A percentile compares a stretch with the other conserved stretches of the same genome.
phyloP scores from a whole-genome alignment of 2,329 filamentous ascomycete genomes.

The Penicillium sp. region DNA sequence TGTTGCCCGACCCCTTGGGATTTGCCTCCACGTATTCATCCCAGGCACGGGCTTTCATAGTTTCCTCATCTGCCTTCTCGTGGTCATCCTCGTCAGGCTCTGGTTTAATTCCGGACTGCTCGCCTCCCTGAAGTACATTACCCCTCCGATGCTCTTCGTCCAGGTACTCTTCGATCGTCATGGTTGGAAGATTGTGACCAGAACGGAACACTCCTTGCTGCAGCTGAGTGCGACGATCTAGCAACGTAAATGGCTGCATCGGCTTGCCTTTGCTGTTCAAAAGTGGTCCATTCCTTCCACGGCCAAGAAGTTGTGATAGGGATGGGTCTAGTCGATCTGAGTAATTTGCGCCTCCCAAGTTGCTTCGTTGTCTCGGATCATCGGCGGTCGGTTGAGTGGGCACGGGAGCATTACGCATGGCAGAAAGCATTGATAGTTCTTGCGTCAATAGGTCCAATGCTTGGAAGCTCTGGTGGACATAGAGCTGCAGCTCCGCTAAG shows the following conservation, averaged over 20 bases:
- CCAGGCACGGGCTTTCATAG: constrained; percentile 91
- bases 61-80: constrained; percentile 85
- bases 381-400: constrained; percentile 39
- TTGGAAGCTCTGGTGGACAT: constrained; percentile 79
- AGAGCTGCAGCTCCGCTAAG: constrained; percentile 73
- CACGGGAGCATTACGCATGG: constrained; percentile 61
- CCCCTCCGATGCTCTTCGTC: constrained; percentile 85
- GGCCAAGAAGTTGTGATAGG: constrained; percentile 54
- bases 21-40: constrained; percentile 93
- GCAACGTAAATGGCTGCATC: constrained; percentile 84
- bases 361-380: constrained; percentile 50
- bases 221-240: constrained; percentile 75
- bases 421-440: constrained; percentile 79
- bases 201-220: constrained; percentile 82
- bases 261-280: constrained; percentile 80
- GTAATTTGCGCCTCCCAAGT: constrained; percentile 60
- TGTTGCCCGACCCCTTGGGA: constrained; percentile 64
- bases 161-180: constrained; percentile 97
- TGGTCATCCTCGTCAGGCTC: constrained; percentile 88
- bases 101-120: constrained; percentile 67
- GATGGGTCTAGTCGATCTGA: constrained; percentile 75
- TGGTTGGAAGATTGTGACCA: constrained; percentile 92
- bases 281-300: constrained; percentile 67
- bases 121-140: constrained; percentile 81
- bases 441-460: constrained; percentile 83